Percentiles rank a stretch among this genome's conserved stretches.
These are phyloP conservation scores for Penicillium sclerotigenum DNA, from an alignment of 2,329 filamentous ascomycete genomes.

Conservation along the genomic window DNA sequence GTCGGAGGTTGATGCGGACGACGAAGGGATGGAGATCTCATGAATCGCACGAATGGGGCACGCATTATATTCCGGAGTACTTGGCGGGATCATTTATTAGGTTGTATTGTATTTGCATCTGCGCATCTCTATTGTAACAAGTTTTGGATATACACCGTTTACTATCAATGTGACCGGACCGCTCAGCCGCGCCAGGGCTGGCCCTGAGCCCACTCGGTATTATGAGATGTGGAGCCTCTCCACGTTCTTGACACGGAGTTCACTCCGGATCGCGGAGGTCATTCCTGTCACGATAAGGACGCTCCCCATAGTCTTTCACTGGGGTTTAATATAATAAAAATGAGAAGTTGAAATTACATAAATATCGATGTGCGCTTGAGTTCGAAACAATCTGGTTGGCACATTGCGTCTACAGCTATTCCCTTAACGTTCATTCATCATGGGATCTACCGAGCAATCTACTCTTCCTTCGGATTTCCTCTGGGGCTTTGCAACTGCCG, in stretches of 20 bases:
- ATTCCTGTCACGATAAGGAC: slow-evolving; percentile 27
- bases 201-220: slow-evolving; percentile 4
- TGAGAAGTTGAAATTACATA: slow-evolving; percentile 4
- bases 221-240: slow-evolving; percentile 11
- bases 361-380: slow-evolving; percentile 3
- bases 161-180: slow-evolving; percentile 13
- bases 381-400: background rate
- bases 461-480: slow-evolving; percentile 65
- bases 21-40: slow-evolving; percentile 48
- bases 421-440: slow-evolving; percentile 10
- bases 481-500: slow-evolving; percentile 77
- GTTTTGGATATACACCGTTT: background rate
- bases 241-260: slow-evolving; percentile 21
- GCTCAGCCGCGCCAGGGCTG: slow-evolving; percentile 3
- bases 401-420: background rate
- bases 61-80: slow-evolving; percentile 19
- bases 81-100: slow-evolving; percentile 10
- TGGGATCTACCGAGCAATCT: slow-evolving; percentile 29
- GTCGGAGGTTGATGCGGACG: slow-evolving; percentile 47
- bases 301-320: slow-evolving; percentile 6
- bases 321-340: background rate
- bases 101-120: slow-evolving; percentile 1
- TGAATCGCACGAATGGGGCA: slow-evolving; percentile 24
- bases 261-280: slow-evolving; percentile 25
- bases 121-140: background rate